Evolutionary conservation across 2,329 filamentous ascomycete species (phyloP), one percentile per base, ranked within the genome.

Genomic region (Colletotrichum limetticola): DNA sequence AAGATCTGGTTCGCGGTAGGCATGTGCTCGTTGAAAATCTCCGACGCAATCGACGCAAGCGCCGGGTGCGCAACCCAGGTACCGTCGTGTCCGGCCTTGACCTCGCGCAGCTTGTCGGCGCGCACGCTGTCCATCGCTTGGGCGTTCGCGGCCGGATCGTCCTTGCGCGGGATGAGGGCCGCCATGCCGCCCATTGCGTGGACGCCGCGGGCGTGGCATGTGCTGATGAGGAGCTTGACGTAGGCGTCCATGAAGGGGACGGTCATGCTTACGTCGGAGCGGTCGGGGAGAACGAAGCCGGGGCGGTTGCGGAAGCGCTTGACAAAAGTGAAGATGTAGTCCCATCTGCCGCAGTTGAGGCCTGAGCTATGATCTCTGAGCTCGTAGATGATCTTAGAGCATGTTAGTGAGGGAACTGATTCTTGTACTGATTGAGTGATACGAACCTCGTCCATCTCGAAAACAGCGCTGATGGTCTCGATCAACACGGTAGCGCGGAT

Each of bases 171-270:
- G 79, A 97, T 97, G 83, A 97, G 95, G 37, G 95, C 95, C 3
- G 94, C 95, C 95, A 97, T 97, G 75, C 95, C 95, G 77, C 95
- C 90, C 95, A 97, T 97, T 71, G 95, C 95, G 83, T 97, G 95
- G 7, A 97, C 95, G 68, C 94, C 94, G 77, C 95, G 92, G 78
- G 90, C 91, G 83, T 97, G 95, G 87, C 95, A 97, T 68, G 95
- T 97, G 88, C 97, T 94, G 85, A 97, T 97, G 72, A 97, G 89
- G 32, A 97, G 90, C 83, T 94, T 95, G 77, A 82, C 94, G 79
- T 97, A 97, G 46, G 95, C 90, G 77, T 97, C 87, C 95, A 97
- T 97, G 85, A 97, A 97, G 7, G 95, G 95, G 1, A 94, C 92
- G 9, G 94, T 97, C 95, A 97, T 97, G 77, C 94, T 97, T 60